Evolutionary conservation across 1,139 yeast species (phyloP), one percentile per base, ranked within the genome.

Genomic region (Sugiyamaella novakii): DNA sequence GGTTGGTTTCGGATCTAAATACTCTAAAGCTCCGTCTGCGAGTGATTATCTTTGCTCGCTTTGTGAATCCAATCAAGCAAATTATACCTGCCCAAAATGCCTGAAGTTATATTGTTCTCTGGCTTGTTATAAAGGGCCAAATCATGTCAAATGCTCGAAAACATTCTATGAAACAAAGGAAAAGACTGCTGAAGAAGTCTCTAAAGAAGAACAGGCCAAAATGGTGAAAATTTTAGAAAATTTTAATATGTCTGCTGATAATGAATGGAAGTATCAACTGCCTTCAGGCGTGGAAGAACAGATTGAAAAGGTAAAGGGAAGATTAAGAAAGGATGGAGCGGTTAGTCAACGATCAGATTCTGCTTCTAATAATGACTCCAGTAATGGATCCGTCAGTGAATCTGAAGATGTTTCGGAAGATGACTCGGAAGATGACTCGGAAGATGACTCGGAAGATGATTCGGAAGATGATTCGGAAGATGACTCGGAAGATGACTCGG

Each of bases 51-150:
- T 46, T 10, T 57, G 60, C 38, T 37, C 44, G 12, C 45, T 57
- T 17, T 57, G 60, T 31, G 43, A 36, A 18, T 12, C 34, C 21
- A 41, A 40, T 7, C 43, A 35, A 5, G 59, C 58, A 24, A 30
- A 48, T 7, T 60, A 60, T 44, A 50, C 50, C 5, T 60, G 64
- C 40, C 64, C 64, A 2, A 57, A 54, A 37, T 60, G 64, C 35
- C 24, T 38, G 1, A 46, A 48, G 18, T 46, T 45, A 19, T 60
- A 60, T 46, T 60, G 64, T 37, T 54, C 60, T 2, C 31, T 60
- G 37, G 40, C 30, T 2, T 60, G 64, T 42, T 60, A 60, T 40
- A 59, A 56, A 25, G 43, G 53, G n/a, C 37, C 36, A 6, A 45
- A 44, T 11, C 64, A 60, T 37, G 18, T 21, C 6, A 43, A 46